These are phyloP conservation scores for Lenzites betulinus DNA, from an alignment of 768 basidiomycete genomes.

Conservation along the genomic window DNA sequence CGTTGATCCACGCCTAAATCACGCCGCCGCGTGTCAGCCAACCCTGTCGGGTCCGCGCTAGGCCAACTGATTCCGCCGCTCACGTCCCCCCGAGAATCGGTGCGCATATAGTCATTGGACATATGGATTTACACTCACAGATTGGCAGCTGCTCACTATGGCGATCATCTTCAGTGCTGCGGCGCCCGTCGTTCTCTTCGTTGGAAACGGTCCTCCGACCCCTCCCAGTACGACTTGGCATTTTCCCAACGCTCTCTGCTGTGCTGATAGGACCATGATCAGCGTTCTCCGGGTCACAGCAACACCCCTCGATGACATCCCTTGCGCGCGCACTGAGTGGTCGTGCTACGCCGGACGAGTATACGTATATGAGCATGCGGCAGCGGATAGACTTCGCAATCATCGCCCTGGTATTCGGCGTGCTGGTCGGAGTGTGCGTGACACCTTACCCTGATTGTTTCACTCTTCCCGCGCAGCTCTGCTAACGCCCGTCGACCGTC, in stretches of 20 bases:
- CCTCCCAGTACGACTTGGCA: constrained; percentile 65
- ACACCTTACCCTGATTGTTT: not conserved
- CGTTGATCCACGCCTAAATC: not conserved
- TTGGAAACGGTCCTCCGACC: constrained; percentile 63
- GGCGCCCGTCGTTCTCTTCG: constrained; percentile 58
- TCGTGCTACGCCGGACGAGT: constrained; percentile 17
- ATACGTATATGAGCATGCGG: constrained; percentile 53
- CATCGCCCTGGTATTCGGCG: constrained; percentile 59
- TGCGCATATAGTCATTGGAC: constrained; percentile 34
- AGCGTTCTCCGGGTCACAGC: constrained; percentile 72
- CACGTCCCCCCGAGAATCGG: constrained; percentile 52
- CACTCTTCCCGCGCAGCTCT: not conserved
- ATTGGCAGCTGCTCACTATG: constrained; percentile 63
- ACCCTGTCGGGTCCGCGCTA: constrained; percentile 72
- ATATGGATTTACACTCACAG: not conserved
- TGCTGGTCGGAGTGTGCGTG: constrained; percentile 63
- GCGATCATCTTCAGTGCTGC: constrained; percentile 70
- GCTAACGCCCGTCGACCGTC: not conserved
- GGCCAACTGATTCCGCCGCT: constrained; percentile 75
- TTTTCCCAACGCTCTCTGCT: not conserved
- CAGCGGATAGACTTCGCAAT: constrained; percentile 76
- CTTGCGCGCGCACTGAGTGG: constrained; percentile 58
- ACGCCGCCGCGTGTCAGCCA: constrained; percentile 43
- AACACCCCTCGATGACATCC: constrained; percentile 53
- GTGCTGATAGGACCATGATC: constrained; percentile 16